Evolutionary conservation across 139 green algal species (phyloP).

Genomic region (Chlorella vulgaris): DNA sequence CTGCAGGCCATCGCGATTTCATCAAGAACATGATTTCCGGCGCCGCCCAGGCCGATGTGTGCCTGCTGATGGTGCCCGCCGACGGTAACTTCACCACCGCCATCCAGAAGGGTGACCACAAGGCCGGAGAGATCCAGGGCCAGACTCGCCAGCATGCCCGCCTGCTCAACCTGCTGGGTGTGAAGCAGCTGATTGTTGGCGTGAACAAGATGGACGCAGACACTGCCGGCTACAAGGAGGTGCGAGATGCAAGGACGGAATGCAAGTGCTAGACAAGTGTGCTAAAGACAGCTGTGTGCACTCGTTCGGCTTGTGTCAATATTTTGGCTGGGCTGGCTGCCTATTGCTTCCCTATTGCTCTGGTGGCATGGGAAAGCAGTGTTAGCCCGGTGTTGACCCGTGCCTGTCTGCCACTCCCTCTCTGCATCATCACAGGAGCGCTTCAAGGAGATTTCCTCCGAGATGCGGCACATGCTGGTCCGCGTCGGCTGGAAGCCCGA

Average conservation of each 20-base stretch:
- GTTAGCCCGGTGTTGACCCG: neutral
- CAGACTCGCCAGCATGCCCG: conserved; percentile 99
- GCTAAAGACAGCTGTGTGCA: too few species aligned
- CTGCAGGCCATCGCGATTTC: conserved; percentile 96
- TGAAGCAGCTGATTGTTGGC: conserved; percentile 96
- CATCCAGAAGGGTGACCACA: conserved; percentile 98
- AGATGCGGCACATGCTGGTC: conserved; percentile 95
- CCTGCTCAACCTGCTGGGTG: conserved; percentile 96
- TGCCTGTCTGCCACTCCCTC: neutral
- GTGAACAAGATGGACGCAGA: conserved; percentile 99
- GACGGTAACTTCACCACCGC: conserved; percentile 96
- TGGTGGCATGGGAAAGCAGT: too few species aligned
- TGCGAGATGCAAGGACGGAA: too few species aligned
- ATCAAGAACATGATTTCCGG: conserved; percentile 99
- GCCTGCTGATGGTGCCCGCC: conserved; percentile 87
- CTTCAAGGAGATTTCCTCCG: conserved; percentile 97
- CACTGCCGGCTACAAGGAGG: conserved; percentile 88
- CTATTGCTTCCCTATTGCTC: neutral
- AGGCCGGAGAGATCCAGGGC: conserved; percentile 93
- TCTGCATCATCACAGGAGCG: conserved; percentile 63
- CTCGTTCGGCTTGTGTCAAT: too few species aligned
- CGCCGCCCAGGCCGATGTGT: conserved; percentile 92
- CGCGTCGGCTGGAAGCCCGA: conserved; percentile 81
- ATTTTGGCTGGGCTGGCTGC: too few species aligned
- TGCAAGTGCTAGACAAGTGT: too few species aligned